Conservation (phyloP, 2,329 filamentous ascomycete genomes). For the Parascedosporium putredinis region DNA sequence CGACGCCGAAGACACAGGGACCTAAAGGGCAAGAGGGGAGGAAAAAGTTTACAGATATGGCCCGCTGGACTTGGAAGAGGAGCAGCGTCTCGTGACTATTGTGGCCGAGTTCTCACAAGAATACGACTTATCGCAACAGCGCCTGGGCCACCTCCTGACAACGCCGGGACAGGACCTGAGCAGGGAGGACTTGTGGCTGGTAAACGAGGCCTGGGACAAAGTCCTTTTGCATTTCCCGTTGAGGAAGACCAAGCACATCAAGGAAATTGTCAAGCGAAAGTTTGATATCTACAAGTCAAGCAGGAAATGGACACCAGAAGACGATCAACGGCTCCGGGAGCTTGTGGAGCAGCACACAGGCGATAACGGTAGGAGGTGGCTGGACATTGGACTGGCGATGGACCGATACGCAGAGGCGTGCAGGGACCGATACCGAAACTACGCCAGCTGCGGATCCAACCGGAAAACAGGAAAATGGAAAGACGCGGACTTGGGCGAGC, state of each 20-base stretch:
- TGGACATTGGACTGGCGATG: slow-evolving; percentile 47
- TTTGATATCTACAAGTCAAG: background rate
- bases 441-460: slow-evolving; percentile 47
- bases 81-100: background rate
- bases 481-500: slow-evolving; percentile 21
- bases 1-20: too few relatives aligned
- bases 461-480: slow-evolving; percentile 47
- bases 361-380: slow-evolving; percentile 40
- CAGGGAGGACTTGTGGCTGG: background rate
- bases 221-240: background rate
- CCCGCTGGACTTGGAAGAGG: background rate
- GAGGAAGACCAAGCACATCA: background rate
- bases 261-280: background rate
- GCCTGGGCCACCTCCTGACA: background rate
- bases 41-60: too few relatives aligned
- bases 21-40: too few relatives aligned
- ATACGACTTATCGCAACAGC: background rate
- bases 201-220: background rate
- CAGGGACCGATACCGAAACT: slow-evolving; percentile 61
- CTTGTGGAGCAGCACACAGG: slow-evolving; percentile 33
- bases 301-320: slow-evolving; percentile 46
- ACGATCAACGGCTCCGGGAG: slow-evolving; percentile 42
- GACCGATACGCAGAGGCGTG: slow-evolving; percentile 56
- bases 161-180: background rate
- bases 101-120: background rate